These are phyloP conservation scores for Solanum sparsipilum DNA, from an alignment of 257 asterid species.

Conservation along the genomic window DNA sequence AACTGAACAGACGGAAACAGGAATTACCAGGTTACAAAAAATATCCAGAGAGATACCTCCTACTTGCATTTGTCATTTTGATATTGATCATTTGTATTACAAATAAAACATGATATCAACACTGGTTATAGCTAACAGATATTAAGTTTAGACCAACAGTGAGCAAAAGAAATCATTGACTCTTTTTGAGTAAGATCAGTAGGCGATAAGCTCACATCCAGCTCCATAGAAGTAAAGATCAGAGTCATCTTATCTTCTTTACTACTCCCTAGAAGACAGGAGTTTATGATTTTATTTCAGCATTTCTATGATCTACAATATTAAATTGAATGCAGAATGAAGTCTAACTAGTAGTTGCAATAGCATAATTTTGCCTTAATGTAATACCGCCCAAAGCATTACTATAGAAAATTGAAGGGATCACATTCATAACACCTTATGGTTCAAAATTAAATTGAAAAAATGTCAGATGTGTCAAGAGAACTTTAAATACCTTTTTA, in stretches of 20 bases:
- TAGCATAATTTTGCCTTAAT: not conserved
- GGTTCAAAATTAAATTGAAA: not conserved
- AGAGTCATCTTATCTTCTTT: no score
- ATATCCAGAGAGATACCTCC: not conserved
- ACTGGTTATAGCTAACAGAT: not conserved
- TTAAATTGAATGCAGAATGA: not conserved
- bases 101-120: not conserved
- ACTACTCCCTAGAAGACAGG: not conserved
- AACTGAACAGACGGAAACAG: not conserved
- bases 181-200: no score
- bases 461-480: not conserved
- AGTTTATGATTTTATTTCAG: not conserved
- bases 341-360: not conserved
- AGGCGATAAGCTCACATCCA: no score
- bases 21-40: not conserved
- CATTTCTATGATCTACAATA: not conserved
- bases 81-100: not conserved
- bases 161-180: not conserved
- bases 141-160: not conserved
- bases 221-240: no score
- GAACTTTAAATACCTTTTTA: not conserved
- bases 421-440: not conserved
- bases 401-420: not conserved
- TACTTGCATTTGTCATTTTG: not conserved
- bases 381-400: not conserved